Conservation (phyloP, 139 green algal species). For the Ettlia oleoabundans region DNA sequence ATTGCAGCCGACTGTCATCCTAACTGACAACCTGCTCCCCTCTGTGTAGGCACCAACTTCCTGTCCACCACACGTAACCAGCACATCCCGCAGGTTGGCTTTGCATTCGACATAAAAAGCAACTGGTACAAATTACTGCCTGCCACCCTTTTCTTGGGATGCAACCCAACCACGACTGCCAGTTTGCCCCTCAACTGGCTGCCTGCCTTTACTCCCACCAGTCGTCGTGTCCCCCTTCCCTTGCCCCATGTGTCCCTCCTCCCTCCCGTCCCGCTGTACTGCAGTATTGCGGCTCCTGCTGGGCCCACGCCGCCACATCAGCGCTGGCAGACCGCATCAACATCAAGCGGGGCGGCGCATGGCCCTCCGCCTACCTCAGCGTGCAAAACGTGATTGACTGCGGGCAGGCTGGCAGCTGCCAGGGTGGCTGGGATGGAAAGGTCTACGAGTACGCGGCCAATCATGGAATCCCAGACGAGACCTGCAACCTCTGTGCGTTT, state of each 20-base stretch:
- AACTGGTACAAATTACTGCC: too few species aligned
- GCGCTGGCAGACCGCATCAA: conserved; percentile 86
- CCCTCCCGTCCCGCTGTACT: neutral
- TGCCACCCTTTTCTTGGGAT: conserved; percentile 59
- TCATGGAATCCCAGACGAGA: conserved; percentile 83
- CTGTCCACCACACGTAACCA: conserved; percentile 74
- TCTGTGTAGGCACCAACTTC: conserved; percentile 66
- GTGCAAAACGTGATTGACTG: conserved; percentile 86
- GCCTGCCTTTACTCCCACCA: neutral
- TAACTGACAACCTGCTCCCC: too few species aligned
- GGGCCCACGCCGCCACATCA: conserved; percentile 79
- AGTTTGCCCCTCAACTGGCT: neutral
- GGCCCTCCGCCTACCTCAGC: conserved; percentile 65
- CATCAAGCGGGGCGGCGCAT: conserved; percentile 71
- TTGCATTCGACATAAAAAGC: too few species aligned
- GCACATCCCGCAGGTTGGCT: conserved; percentile 29
- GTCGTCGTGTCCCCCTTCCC: neutral
- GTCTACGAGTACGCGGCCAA: conserved; percentile 71
- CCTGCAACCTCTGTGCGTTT: conserved; percentile 83
- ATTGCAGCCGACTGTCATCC: too few species aligned
- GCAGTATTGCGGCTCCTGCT: conserved; percentile 72
- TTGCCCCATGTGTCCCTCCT: neutral
- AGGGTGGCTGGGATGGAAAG: conserved; percentile 61
- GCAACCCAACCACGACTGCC: neutral
- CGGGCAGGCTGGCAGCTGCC: conserved; percentile 76